Evolutionary conservation across 257 asterid species (phyloP).

Genomic region (Leonotis leonurus): DNA sequence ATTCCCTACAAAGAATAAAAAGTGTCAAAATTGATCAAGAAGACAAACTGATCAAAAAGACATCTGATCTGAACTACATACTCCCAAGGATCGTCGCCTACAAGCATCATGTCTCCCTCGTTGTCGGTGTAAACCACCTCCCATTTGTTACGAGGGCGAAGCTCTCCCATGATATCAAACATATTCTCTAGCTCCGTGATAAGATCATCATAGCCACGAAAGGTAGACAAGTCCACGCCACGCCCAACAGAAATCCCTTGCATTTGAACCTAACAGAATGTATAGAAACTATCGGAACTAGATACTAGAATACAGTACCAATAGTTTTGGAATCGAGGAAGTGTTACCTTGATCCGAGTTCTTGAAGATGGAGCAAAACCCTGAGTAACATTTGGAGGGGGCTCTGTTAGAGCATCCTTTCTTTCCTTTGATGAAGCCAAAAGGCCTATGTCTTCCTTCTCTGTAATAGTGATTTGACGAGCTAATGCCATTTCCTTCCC

Average conservation of each 20-base stretch:
- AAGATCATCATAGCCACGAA: conserved; percentile 54
- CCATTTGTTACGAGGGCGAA: conserved; percentile 54
- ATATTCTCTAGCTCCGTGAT: conserved; percentile 50
- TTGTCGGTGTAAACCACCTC: conserved; percentile 63
- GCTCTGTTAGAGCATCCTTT: conserved; percentile 25
- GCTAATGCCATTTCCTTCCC: conserved; percentile 24
- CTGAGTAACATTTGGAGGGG: conserved; percentile 28
- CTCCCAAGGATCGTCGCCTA: conserved; percentile 87
- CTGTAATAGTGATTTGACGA: conserved; percentile 5
- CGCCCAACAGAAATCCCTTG: conserved; percentile 79
- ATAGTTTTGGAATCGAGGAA: not conserved
- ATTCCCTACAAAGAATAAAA: conserved; percentile 46
- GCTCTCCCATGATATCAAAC: conserved; percentile 70
- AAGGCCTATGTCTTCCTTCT: no score
- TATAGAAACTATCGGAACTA: not conserved
- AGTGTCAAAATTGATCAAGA: not conserved
- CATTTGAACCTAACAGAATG: conserved; percentile 61
- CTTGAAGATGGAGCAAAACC: conserved; percentile 37
- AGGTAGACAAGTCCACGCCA: conserved; percentile 60
- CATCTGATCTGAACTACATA: conserved; percentile 24
- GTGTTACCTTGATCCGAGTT: conserved; percentile 67
- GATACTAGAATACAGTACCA: not conserved
- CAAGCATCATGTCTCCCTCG: conserved; percentile 83
- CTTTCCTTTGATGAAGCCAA: conserved; percentile 27
- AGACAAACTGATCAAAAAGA: not conserved